These are phyloP conservation scores for Hibiscus tridactylites DNA, from an alignment of 345 rosid genomes.

Conservation along the genomic window DNA sequence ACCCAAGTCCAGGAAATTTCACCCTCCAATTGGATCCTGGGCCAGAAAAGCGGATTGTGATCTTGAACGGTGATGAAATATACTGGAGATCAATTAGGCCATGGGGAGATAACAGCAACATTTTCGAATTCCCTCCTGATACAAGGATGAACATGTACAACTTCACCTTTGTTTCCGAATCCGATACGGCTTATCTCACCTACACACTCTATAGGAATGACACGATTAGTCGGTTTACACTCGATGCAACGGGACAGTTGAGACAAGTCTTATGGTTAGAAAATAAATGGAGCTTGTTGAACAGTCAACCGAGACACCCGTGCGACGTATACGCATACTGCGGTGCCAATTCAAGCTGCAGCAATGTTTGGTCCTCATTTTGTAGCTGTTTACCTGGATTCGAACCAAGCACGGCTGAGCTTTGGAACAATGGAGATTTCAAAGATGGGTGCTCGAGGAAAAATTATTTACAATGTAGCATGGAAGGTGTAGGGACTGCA, in stretches of 20 bases:
- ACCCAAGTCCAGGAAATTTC: background rate
- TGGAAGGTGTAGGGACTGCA: background rate
- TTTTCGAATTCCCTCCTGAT: background rate
- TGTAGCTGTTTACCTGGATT: conserved; percentile 51
- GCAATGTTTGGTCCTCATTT: conserved; percentile 24
- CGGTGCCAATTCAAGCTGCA: conserved; percentile 65
- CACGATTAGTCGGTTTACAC: conserved; percentile 22
- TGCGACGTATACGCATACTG: conserved; percentile 66
- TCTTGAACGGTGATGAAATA: background rate
- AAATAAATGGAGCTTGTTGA: conserved; percentile 42
- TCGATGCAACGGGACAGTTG: conserved; percentile 58
- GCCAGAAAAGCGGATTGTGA: background rate
- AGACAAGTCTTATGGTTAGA: conserved; percentile 35
- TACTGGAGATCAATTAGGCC: background rate
- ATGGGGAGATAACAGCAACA: background rate
- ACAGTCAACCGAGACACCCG: conserved; percentile 57
- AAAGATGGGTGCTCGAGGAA: conserved; percentile 56
- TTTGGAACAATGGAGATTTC: conserved; percentile 45
- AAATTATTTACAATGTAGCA: conserved; percentile 38
- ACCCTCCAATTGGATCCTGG: background rate
- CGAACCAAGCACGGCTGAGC: conserved; percentile 15
- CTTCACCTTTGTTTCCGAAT: conserved; percentile 34
- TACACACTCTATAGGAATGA: conserved; percentile 27
- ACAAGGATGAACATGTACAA: conserved; percentile 26
- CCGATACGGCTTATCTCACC: conserved; percentile 43